Conservation (phyloP, 208 protist genomes). For the Leishmania arabica region DNA sequence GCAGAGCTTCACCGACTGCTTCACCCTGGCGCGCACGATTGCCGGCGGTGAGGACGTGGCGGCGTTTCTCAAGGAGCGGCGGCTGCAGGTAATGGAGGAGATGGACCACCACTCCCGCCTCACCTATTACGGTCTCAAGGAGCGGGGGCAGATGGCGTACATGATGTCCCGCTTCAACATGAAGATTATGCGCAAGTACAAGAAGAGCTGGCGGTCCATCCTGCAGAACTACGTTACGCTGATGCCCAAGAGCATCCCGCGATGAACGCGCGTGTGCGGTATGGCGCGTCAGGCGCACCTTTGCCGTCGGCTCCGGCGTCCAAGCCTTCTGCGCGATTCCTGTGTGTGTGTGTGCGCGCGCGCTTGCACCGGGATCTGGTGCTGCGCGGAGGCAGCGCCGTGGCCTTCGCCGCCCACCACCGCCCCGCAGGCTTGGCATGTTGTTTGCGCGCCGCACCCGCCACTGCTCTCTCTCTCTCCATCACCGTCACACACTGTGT, state of each 20-base stretch:
- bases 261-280: not conserved
- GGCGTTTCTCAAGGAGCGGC: conserved; percentile 76
- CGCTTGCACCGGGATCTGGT: no score
- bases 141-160: conserved; percentile 88
- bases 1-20: conserved; percentile 93
- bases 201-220: conserved; percentile 86
- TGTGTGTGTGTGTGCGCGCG: not conserved
- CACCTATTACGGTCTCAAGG: conserved; percentile 79
- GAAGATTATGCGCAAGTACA: conserved; percentile 92
- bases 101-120: conserved; percentile 83
- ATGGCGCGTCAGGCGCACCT: not conserved
- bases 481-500: not conserved
- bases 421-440: not conserved
- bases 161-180: conserved; percentile 89
- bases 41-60: conserved; percentile 71
- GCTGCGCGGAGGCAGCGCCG: not conserved
- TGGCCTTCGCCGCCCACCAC: not conserved
- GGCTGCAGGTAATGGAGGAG: conserved; percentile 91
- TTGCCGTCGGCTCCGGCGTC: not conserved
- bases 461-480: not conserved
- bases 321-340: not conserved
- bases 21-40: conserved; percentile 79
- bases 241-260: conserved; percentile 62
- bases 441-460: not conserved
- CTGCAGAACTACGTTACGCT: conserved; percentile 88